phyloP scores from a whole-genome alignment of 805 yeast species.

The Metschnikowia anglica region DNA sequence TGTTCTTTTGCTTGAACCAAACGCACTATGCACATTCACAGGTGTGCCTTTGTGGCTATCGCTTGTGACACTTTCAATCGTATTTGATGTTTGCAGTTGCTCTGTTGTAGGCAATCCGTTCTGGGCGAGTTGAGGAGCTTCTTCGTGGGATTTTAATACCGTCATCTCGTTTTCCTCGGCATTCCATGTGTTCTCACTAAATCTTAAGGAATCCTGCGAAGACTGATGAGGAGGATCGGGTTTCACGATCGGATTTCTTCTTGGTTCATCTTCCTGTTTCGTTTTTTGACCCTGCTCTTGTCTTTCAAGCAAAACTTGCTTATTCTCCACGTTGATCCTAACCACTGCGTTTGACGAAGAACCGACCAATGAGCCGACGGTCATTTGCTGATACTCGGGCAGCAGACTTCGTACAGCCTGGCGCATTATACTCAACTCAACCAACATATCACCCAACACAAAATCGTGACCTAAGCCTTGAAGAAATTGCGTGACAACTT shows the following conservation, averaged over 20 bases:
- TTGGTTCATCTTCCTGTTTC: neutral
- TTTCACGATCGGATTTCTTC: neutral
- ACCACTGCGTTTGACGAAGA: conserved; percentile 17
- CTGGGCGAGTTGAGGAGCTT: too few species aligned
- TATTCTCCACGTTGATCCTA: conserved; percentile 14
- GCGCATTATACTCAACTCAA: conserved; percentile 17
- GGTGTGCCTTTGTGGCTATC: too few species aligned
- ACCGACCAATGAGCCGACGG: conserved; percentile 18
- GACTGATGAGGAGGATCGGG: neutral
- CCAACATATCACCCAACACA: conserved; percentile 23
- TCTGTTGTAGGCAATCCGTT: too few species aligned
- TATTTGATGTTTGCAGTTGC: too few species aligned
- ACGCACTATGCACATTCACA: too few species aligned
- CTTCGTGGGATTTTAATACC: too few species aligned
- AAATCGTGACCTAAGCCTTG: conserved; percentile 10
- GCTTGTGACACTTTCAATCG: too few species aligned
- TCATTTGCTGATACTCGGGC: conserved; percentile 6
- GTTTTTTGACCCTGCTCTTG: conserved; percentile 1
- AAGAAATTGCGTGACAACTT: conserved; percentile 5
- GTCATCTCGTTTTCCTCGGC: too few species aligned
- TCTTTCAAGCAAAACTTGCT: neutral
- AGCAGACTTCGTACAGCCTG: conserved; percentile 6
- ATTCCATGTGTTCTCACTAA: too few species aligned
- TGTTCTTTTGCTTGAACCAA: neutral
- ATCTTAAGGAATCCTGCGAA: too few species aligned